Evolutionary conservation across 495 filamentous ascomycete genomes (phyloP), one percentile per base, ranked within the genome.

Genomic region (Trichocladium uniseriatum): DNA sequence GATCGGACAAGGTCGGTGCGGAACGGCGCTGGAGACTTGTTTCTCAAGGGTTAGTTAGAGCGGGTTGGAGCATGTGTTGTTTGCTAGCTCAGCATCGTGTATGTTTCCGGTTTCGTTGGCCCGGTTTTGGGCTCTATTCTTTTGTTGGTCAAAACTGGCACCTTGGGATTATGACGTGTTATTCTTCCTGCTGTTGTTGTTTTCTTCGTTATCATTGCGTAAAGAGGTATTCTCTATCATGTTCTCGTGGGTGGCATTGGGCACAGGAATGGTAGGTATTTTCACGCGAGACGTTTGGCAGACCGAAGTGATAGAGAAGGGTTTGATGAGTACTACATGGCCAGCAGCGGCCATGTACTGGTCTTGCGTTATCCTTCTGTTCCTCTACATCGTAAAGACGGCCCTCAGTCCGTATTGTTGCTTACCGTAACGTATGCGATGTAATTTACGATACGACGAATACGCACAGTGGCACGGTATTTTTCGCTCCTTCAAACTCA

Each of bases 1-100:
- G 91, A 94, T 69, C 88, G 75, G 35, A 61, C 74, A 18, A 69
- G 74, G 39, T 60, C 69, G n/a, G 52, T 70, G 41, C 61, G 76
- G 40, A 78, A 76, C 54, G 76, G 74, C 22, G 64, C 53, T 24
- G 72, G 70, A n/a, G 76, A 79, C 55, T 60, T 79, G 62, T 78
- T 78, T 61, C 67, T 79, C 43, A 74, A 67, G 62, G 63, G 63
- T 19, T 79, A 76, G 43, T 18, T 1, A n/a, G 18, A 20, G 2
- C 2, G 18, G 14, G 27, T 5, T 7, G 14, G 13, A 1, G 27
- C 29, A 32, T 19, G 20, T 16, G 38, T 29, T 47, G 36, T 16
- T 49, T 27, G 24, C 24, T 27, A 15, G 35, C 35, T 15, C 16
- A 15, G 22, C 40, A 43, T 43, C 27, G 47, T 42, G 37, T 49